phyloP scores from a whole-genome alignment of 2,329 filamentous ascomycete genomes.

The Cadophora sp. region DNA sequence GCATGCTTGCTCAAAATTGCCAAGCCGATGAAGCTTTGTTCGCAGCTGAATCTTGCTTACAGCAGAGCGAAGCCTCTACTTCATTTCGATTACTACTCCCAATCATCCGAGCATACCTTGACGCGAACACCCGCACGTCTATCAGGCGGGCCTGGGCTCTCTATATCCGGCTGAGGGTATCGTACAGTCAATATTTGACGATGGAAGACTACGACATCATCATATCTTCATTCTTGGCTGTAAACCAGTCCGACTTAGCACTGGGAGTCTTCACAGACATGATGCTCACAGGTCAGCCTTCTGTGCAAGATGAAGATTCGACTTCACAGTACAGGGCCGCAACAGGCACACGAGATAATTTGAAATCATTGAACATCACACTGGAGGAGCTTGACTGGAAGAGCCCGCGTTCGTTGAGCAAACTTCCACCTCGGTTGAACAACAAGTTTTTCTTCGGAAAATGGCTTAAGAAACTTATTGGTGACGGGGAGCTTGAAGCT shows the following conservation, averaged over 20 bases:
- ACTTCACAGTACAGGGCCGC: constrained; percentile 31
- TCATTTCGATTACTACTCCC: constrained; percentile 67
- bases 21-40: constrained; percentile 65
- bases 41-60: constrained; percentile 61
- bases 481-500: constrained; percentile 72
- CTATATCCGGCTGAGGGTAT: constrained; percentile 69
- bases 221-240: constrained; percentile 72
- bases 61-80: constrained; percentile 49
- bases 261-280: constrained; percentile 86
- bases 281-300: constrained; percentile 60
- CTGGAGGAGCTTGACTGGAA: constrained; percentile 47
- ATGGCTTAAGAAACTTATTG: constrained; percentile 86
- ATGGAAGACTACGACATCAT: constrained; percentile 80
- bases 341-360: constrained; percentile 22
- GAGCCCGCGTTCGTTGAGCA: constrained; percentile 47
- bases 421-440: constrained; percentile 58
- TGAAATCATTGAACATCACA: constrained; percentile 34
- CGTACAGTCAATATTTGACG: constrained; percentile 65
- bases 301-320: constrained; percentile 36
- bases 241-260: constrained; percentile 69
- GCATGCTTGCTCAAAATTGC: constrained; percentile 65
- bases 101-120: constrained; percentile 68
- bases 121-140: constrained; percentile 57
- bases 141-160: constrained; percentile 67
- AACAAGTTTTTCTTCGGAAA: constrained; percentile 88